Evolutionary conservation across 192 early-diverging fungal genomes (phyloP).

Genomic region (Paraglomus occultum): DNA sequence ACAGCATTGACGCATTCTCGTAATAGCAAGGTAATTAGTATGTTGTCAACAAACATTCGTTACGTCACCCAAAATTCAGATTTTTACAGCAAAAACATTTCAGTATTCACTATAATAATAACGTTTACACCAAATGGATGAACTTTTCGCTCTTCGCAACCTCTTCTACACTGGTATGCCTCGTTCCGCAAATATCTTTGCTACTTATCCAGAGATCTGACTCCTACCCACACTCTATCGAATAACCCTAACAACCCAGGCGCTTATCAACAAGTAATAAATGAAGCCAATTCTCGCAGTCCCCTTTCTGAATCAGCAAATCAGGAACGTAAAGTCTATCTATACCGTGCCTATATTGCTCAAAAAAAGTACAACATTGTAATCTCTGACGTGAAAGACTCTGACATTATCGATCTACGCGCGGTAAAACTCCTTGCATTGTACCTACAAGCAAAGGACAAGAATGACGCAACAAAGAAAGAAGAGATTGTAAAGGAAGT

Average conservation of each 20-base stretch:
- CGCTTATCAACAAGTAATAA: conserved; percentile 71
- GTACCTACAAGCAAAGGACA: conserved; percentile 53
- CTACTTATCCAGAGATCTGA: conserved; percentile 21
- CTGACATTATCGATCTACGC: conserved; percentile 54
- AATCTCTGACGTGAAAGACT: conserved; percentile 59
- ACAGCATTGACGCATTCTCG: no score
- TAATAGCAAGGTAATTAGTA: no score
- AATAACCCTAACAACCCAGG: conserved; percentile 54
- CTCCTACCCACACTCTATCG: conserved; percentile 32
- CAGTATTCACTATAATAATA: no score
- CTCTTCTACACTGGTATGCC: conserved; percentile 54
- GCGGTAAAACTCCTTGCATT: conserved; percentile 67
- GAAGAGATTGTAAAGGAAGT: conserved; percentile 50
- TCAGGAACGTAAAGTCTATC: conserved; percentile 61
- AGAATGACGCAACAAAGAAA: conserved; percentile 35
- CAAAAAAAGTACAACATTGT: conserved; percentile 71
- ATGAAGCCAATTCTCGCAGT: conserved; percentile 48
- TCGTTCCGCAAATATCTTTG: not conserved
- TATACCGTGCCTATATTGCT: conserved; percentile 80
- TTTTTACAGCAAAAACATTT: no score
- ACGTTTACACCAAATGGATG: conserved; percentile 7
- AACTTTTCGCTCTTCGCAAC: conserved; percentile 68
- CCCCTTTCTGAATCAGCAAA: conserved; percentile 41
- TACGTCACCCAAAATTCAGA: no score
- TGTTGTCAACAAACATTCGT: no score